These are phyloP conservation scores for Lathyrus oleraceus DNA, from an alignment of 306 rosid species.

Conservation along the genomic window DNA sequence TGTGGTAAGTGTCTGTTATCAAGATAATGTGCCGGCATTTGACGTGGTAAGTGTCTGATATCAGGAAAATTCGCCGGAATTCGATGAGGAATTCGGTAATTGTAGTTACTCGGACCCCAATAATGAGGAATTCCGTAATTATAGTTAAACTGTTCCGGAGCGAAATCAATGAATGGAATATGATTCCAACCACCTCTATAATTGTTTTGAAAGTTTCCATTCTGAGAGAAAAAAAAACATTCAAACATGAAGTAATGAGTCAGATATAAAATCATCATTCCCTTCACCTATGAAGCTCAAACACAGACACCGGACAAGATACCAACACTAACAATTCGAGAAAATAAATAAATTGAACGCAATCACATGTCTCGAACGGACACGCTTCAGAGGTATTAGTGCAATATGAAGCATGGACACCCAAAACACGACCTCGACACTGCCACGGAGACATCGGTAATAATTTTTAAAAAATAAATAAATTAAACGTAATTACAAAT, in stretches of 20 bases:
- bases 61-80: not conserved
- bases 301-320: not conserved
- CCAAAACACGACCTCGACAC: too few species aligned
- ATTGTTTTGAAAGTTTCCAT: not conserved
- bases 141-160: slow-evolving; percentile 13
- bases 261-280: not conserved
- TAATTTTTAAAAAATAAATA: too few species aligned
- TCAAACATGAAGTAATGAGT: slow-evolving; percentile 1
- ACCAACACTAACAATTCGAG: too few species aligned
- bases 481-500: too few species aligned
- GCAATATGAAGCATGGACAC: too few species aligned
- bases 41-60: not conserved
- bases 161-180: not conserved
- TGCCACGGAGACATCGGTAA: too few species aligned
- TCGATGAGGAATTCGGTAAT: not conserved
- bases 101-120: not conserved
- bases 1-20: not conserved
- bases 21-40: not conserved
- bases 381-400: too few species aligned
- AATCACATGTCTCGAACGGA: too few species aligned
- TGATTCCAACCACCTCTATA: slow-evolving; percentile 4
- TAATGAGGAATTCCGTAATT: slow-evolving; percentile 5
- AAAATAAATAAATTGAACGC: too few species aligned
- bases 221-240: slow-evolving; percentile 30
- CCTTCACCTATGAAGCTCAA: not conserved